Conservation (phyloP, 2,329 filamentous ascomycete species). For the Diaporthe australafricana region DNA sequence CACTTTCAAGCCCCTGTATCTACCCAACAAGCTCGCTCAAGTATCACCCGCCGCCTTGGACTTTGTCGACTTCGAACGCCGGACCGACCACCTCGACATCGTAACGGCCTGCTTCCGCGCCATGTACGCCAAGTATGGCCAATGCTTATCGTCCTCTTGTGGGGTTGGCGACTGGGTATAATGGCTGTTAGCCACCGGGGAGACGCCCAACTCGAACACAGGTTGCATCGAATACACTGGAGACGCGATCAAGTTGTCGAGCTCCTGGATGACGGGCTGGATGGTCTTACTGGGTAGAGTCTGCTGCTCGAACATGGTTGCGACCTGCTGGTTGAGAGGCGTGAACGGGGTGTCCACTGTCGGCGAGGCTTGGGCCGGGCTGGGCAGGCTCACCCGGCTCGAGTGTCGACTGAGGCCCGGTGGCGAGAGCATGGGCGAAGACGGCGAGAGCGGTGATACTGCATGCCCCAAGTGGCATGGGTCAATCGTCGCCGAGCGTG, state of each 20-base stretch:
- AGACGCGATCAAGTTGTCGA: slow-evolving; percentile 9
- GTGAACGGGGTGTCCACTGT: slow-evolving; percentile 31
- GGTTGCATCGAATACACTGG: slow-evolving; percentile 11
- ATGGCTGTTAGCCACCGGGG: slow-evolving; percentile 2
- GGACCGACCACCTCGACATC: slow-evolving; percentile 32
- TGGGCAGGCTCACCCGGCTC: slow-evolving; percentile 26
- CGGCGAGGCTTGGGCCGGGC: slow-evolving; percentile 11
- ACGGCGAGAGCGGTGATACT: slow-evolving; percentile 22
- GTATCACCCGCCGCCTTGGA: neutral
- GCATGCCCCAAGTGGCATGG: neutral
- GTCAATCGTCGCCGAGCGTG: neutral
- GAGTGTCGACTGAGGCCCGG: slow-evolving; percentile 24
- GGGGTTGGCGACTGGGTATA: neutral
- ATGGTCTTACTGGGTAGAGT: slow-evolving; percentile 30
- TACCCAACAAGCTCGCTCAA: slow-evolving; percentile 5
- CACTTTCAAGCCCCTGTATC: neutral
- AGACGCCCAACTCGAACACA: neutral
- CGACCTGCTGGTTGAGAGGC: slow-evolving; percentile 24
- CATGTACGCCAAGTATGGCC: slow-evolving; percentile 33
- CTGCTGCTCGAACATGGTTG: slow-evolving; percentile 26
- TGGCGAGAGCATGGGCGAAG: slow-evolving; percentile 7
- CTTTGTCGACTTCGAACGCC: slow-evolving; percentile 15
- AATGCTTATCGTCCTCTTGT: slow-evolving; percentile 19
- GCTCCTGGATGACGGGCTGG: slow-evolving; percentile 29
- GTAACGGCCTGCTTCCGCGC: slow-evolving; percentile 35